Percentiles rank a stretch among this genome's conserved stretches.
These are phyloP conservation scores for Ceratobasidium theobromae DNA, from an alignment of 1,284 basidiomycete species.

Conservation along the genomic window DNA sequence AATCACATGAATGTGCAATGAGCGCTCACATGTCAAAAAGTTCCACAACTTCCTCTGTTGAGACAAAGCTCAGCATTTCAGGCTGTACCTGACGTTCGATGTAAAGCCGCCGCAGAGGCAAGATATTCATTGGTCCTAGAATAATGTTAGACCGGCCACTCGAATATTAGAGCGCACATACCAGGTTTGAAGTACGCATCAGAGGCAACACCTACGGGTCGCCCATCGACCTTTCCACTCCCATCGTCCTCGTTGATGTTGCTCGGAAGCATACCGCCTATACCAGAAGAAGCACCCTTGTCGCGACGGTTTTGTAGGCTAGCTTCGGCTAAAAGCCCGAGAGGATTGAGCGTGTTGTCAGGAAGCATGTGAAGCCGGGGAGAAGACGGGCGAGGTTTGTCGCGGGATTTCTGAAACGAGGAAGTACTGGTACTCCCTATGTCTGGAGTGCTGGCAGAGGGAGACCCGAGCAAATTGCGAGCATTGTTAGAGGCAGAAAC, in stretches of 20 bases:
- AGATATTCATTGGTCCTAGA: constrained; percentile 80
- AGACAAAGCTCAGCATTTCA: constrained; percentile 84
- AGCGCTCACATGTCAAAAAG: constrained; percentile 85
- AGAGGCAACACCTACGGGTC: constrained; percentile 30
- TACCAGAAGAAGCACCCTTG: constrained; percentile 20
- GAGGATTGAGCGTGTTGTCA: constrained; percentile 86
- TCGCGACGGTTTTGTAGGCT: constrained; percentile 78
- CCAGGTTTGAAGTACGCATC: constrained; percentile 95
- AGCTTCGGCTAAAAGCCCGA: constrained; percentile 88
- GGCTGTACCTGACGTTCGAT: constrained; percentile 89
- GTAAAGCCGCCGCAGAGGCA: constrained; percentile 80
- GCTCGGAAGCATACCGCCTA: constrained; percentile 6
- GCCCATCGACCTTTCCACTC: constrained; percentile 66
- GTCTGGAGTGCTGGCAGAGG: constrained; percentile 32
- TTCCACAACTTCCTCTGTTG: constrained; percentile 81
- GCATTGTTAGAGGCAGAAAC: constrained; percentile 43
- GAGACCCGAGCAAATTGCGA: constrained; percentile 38
- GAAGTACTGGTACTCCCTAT: background rate
- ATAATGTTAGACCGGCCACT: constrained; percentile 8
- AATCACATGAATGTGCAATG: constrained; percentile 35
- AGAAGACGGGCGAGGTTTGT: constrained; percentile 42
- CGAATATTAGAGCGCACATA: constrained; percentile 42
- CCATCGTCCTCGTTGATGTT: constrained; percentile 51
- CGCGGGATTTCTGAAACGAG: background rate
- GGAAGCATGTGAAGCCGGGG: constrained; percentile 86